Conservation (phyloP, 768 basidiomycete genomes). For the Trametes cubensis region DNA sequence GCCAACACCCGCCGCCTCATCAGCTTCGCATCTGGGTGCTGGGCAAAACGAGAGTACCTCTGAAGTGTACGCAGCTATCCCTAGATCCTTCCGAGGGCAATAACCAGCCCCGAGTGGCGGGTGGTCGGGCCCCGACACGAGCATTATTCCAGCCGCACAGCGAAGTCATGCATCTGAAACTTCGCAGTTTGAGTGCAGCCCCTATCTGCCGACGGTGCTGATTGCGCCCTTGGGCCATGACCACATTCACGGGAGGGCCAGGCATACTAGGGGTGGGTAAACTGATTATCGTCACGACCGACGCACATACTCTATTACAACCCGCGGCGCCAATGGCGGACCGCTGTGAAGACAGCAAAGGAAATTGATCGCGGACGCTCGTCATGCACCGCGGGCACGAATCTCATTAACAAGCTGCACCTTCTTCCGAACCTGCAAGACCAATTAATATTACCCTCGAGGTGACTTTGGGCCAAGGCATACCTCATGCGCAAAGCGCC, state of each 20-base stretch:
- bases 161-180: conserved; percentile 25
- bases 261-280: background rate
- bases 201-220: conserved; percentile 12
- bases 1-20: conserved; percentile 18
- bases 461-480: conserved; percentile 31
- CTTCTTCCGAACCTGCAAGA: conserved; percentile 76
- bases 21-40: conserved; percentile 20
- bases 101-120: background rate
- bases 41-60: conserved; percentile 21
- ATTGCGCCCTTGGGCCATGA: background rate
- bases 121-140: conserved; percentile 3
- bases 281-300: conserved; percentile 19
- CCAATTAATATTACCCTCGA: conserved; percentile 20
- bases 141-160: conserved; percentile 13
- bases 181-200: conserved; percentile 11
- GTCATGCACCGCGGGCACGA: conserved; percentile 70
- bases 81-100: conserved; percentile 22
- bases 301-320: conserved; percentile 22
- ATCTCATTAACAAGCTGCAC: conserved; percentile 80
- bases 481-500: conserved; percentile 79
- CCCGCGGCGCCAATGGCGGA: conserved; percentile 5
- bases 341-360: conserved; percentile 18
- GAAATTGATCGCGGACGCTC: conserved; percentile 18
- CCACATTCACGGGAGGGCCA: conserved; percentile 13
- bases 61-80: conserved; percentile 10